Base-by-base conservation (phyloP, 1,284 basidiomycete species). In the Mycena sp. region DNA sequence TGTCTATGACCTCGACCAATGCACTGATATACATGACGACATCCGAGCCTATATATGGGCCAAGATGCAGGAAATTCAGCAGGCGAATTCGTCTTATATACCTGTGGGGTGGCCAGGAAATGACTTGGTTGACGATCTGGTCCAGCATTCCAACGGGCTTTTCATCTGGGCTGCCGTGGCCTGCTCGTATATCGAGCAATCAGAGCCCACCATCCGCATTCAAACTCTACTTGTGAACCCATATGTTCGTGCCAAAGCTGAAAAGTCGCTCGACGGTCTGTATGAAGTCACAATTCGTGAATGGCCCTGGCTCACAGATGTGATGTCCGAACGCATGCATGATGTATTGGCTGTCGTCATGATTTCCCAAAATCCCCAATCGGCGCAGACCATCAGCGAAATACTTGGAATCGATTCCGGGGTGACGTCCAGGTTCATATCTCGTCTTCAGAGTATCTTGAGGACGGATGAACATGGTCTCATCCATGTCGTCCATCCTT, bases 121-220 rank as follows among this genome's bases (percentile, higher is more conserved):
- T 1, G 32, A n/a, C 6, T 17, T 10, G 19, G 35, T 60, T 6
- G 43, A 60, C 19, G 26, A 28, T 25, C 19, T 60, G 29, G 58
- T 60, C 30, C 17, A 46, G 17, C 58, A 48, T 4, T 29, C 58
- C 11, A 25, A 37, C 21, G 58, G 58, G 16, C 44, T 60, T 12
- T 60, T 60, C n/a, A 46, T 60, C 11, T 60, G 58, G 58, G 58
- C 58, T 5, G n/a, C 41, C 2, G 58, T 60, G 0, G 58, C 58
- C 26, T 60, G 58, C 14, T 28, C 58, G 3, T 60, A 53, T n/a
- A 60, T 60, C 50, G 10, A 41, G 23, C n/a, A 16, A 32, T 51
- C 41, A 7, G 23, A 28, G 1, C 46, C 57, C 1, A 26, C 28
- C 6, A 6, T 6, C 4, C 48, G 40, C 29, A 26, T 58, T 6